These are phyloP conservation scores for Gentiana straminea DNA, from an alignment of 257 asterid genomes.

Conservation along the genomic window DNA sequence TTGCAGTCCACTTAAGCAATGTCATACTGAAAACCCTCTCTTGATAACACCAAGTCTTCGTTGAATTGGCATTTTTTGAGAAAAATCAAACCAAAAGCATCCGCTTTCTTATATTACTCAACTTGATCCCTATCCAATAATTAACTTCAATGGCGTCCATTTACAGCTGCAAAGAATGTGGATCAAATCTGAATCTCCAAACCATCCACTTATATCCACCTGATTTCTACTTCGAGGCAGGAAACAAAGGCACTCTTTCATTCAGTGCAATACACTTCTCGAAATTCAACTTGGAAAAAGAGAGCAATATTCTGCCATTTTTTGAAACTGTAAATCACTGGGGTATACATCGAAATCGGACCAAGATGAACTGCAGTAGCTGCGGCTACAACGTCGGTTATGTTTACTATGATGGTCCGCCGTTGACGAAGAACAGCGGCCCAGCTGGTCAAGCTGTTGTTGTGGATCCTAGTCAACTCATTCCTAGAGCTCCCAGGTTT, in stretches of 20 bases:
- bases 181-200: constrained; percentile 1
- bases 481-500: constrained; percentile 83
- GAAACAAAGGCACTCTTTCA: constrained; percentile 71
- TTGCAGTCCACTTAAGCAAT: too few relatives aligned
- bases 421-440: constrained; percentile 34
- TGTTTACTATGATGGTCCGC: constrained; percentile 83
- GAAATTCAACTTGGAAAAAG: constrained; percentile 65
- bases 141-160: too few relatives aligned
- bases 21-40: too few relatives aligned
- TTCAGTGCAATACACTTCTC: constrained; percentile 61
- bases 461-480: constrained; percentile 81
- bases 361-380: constrained; percentile 61
- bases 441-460: constrained; percentile 54
- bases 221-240: constrained; percentile 87
- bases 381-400: constrained; percentile 63
- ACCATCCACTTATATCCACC: constrained; percentile 49
- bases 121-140: too few relatives aligned
- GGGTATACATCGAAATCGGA: constrained; percentile 81
- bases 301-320: constrained; percentile 65
- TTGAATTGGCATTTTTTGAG: too few relatives aligned
- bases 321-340: constrained; percentile 80
- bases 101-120: too few relatives aligned
- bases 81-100: too few relatives aligned
- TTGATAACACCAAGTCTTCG: too few relatives aligned
- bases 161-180: too few relatives aligned